Evolutionary conservation across 768 basidiomycete genomes (phyloP).

Genomic region (Pisolithus sp.): DNA sequence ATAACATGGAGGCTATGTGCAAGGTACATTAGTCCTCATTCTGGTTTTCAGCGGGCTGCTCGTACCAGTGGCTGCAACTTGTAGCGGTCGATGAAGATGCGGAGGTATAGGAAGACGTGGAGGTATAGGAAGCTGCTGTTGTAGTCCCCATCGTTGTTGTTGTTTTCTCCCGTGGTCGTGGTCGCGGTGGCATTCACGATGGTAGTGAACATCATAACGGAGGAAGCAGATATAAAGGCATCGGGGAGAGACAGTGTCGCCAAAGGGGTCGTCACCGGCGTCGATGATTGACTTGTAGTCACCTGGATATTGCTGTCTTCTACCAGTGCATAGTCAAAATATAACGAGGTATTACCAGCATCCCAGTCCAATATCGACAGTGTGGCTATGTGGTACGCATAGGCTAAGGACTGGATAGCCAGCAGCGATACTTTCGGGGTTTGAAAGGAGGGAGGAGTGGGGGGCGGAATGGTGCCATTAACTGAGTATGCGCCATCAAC

Average conservation of each 20-base stretch:
- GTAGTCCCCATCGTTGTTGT: too few relatives aligned
- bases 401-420: background rate
- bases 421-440: constrained; percentile 1
- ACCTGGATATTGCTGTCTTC: background rate
- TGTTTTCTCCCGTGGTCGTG: too few relatives aligned
- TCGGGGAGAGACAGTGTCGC: too few relatives aligned
- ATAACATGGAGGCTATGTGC: constrained; percentile 1
- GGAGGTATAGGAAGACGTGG: too few relatives aligned
- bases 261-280: too few relatives aligned
- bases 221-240: too few relatives aligned
- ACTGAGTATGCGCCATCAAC: background rate
- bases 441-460: constrained; percentile 1
- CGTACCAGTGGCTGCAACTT: too few relatives aligned
- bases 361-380: constrained; percentile 3
- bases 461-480: background rate
- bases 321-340: constrained; percentile 3
- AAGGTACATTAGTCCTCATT: background rate
- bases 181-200: too few relatives aligned
- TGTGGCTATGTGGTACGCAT: background rate
- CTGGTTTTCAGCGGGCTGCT: background rate
- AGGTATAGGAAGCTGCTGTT: too few relatives aligned
- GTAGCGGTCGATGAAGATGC: too few relatives aligned
- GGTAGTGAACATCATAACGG: too few relatives aligned
- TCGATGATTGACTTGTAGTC: background rate
- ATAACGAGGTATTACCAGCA: background rate